Evolutionary conservation across 2,329 filamentous ascomycete genomes (phyloP), one percentile per base, ranked within the genome.

Genomic region (Fusarium paranaense): DNA sequence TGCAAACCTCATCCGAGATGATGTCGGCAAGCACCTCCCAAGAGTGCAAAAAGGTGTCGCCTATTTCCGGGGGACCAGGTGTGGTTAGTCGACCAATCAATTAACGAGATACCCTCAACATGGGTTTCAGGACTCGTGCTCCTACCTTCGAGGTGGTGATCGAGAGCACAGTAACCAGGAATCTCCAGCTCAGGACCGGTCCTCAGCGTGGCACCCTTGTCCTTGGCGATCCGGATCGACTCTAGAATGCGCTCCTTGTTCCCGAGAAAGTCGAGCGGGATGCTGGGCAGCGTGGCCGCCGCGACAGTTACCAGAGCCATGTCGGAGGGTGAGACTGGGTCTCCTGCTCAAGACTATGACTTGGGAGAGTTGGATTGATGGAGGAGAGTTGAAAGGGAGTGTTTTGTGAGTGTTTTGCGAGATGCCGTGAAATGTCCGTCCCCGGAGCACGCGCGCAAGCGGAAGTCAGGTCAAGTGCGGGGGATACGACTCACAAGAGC

Each of bases 261-360:
- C 16, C 47, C 47, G 71, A 88, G 85, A 75, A 89, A 92, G 78
- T 92, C 91, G 9, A 93, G 85, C 10, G 88, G 80, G 10, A 83
- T 78, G 47, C 82, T 83, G 13, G 80, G 78, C 20, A 82, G 67
- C 18, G 82, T 82, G 20, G 80, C 80, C 27, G 82, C 81, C 4
- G 82, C 82, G 30, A 84, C 80, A 4, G 81, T 82, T 33, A 84
- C 71, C 13, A 56, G 32, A 35, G 50, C 30, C 50, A 56, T 56
- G 18, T 35, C 18, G 50, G 25, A 30, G 25, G 25, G 5, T 2
- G 47, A 52, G 47, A 30, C 16, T 6, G 0, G 16, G 16, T 30
- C 25, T n/a, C 47, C 10, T 52, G 16, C 47, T 52, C 9, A 4
- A 13, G 16, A 30, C 25, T 52, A 30, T 30, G 47, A 52, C 47